Base-by-base conservation (phyloP, 805 yeast species). In the Candida wancherniae region DNA sequence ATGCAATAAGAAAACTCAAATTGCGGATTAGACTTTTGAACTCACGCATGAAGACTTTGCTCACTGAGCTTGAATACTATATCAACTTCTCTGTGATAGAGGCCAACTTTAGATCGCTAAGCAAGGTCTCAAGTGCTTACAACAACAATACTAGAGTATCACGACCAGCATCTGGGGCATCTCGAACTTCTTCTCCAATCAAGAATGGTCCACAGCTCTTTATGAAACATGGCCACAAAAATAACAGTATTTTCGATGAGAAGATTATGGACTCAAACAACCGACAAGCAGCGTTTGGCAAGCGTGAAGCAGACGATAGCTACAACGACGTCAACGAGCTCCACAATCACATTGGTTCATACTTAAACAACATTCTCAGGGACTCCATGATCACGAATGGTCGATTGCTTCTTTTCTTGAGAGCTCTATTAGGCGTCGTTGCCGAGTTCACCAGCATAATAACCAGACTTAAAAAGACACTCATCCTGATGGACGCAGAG, bases 321-420 rank as follows among this genome's bases (percentile, higher is more conserved):
- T 17, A 19, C 18, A 14, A 26, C 12, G 48, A 42, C 18, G 34
- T 35, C 8, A 22, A 25, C n/a, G 40, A 28, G 5, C 75, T 34
- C 73, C 69, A 35, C 47, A 57, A 16, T 49, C 56, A 57, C 18
- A 65, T 82, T 33, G 74, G 77, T 25, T 61, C 69, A 6, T 79
- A 72, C 45, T 58, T 84, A 38, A 82, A 78, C 49, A 72, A 79
- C 2, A 66, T 79, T 13, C 53, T 85, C 41, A 70, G 75, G 40
- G 83, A 80, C 42, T 75, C 86, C 8, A 66, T 84, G 51, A 61
- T 84, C 32, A 79, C 88, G 2, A 74, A 76, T 34, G 67, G 73
- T 12, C 66, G 63, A 27, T 53, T 80, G 30, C 60, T 80, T 25
- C 63, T 66, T 27, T 55, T 67, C 10, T 45, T 74, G 26, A 65